Conservation (phyloP, 23 red algal species). For the Gracilaria gracilis region DNA sequence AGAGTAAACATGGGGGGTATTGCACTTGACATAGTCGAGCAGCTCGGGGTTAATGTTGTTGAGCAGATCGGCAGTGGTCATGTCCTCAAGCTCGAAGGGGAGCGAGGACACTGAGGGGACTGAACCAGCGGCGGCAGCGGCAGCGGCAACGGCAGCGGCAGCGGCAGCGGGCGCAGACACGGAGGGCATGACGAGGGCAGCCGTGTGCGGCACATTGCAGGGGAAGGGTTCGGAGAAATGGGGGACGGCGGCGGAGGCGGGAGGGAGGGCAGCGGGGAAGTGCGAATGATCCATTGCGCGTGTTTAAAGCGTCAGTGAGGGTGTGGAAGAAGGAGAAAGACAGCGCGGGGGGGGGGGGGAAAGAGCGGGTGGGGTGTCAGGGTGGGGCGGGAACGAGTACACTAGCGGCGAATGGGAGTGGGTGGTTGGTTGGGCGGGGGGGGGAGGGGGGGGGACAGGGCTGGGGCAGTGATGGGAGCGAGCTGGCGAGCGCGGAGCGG, state of each 20-base stretch:
- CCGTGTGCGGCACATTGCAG: not conserved
- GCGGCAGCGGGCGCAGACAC: not conserved
- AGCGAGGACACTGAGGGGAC: not conserved
- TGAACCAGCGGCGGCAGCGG: too few species aligned
- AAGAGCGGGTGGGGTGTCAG: not conserved
- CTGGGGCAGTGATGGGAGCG: not conserved
- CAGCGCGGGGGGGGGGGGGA: not conserved
- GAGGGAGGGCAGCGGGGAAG: not conserved
- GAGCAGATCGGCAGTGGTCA: constrained; percentile 29
- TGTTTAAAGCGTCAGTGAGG: not conserved
- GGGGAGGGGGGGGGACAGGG: not conserved
- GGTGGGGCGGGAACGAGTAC: not conserved
- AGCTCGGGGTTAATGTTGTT: constrained; percentile 35
- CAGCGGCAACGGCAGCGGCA: not conserved
- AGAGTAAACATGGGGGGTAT: constrained; percentile 28
- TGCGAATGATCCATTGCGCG: not conserved
- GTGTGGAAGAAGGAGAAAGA: not conserved
- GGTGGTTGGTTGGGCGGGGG: not conserved
- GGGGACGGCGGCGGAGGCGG: not conserved
- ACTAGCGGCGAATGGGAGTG: too few species aligned
- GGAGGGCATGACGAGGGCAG: not conserved
- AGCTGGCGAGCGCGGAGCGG: not conserved
- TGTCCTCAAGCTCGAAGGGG: constrained; percentile 18
- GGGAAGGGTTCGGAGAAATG: not conserved
- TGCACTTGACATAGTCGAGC: constrained; percentile 27